Conservation (phyloP, 2,329 filamentous ascomycete species). For the Pseudogymnoascus sp. region DNA sequence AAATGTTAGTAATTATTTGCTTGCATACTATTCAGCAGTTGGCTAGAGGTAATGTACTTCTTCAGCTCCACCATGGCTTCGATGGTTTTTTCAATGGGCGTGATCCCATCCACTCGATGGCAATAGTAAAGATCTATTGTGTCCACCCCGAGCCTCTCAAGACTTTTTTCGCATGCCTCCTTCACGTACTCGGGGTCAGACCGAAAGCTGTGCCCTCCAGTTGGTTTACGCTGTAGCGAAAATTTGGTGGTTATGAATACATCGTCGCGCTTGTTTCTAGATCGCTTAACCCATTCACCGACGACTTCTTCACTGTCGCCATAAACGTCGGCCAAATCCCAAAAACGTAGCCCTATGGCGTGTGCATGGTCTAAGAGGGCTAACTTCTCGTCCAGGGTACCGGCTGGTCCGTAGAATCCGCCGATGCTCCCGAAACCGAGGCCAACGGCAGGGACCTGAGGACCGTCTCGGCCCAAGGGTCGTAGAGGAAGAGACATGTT, state of each 20-base stretch:
- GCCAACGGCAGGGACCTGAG: conserved; percentile 23
- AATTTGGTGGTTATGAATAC: conserved; percentile 50
- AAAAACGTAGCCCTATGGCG: conserved; percentile 24
- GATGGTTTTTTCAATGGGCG: conserved; percentile 40
- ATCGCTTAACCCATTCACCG: conserved; percentile 41
- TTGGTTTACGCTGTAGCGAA: conserved; percentile 22
- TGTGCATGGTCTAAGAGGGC: conserved; percentile 25
- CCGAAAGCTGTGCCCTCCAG: conserved; percentile 2
- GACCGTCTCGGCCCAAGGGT: conserved; percentile 26
- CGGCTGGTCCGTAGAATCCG: conserved; percentile 25
- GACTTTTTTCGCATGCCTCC: conserved; percentile 32
- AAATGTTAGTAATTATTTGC: not conserved
- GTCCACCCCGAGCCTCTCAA: conserved; percentile 34
- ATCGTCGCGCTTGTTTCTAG: conserved; percentile 35
- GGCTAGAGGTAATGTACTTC: conserved; percentile 14
- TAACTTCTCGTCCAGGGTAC: conserved; percentile 7
- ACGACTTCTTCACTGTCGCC: conserved; percentile 41
- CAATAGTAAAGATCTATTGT: conserved; percentile 33
- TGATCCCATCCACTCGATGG: conserved; percentile 35
- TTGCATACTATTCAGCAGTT: not conserved
- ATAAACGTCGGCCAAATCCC: conserved; percentile 33
- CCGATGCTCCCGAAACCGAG: conserved; percentile 25
- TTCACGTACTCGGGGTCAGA: conserved; percentile 33
- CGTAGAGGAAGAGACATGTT: conserved; percentile 19
- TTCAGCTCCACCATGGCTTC: conserved; percentile 36